phyloP scores from a whole-genome alignment of 345 rosid species.

The Moricandia arvensis region DNA sequence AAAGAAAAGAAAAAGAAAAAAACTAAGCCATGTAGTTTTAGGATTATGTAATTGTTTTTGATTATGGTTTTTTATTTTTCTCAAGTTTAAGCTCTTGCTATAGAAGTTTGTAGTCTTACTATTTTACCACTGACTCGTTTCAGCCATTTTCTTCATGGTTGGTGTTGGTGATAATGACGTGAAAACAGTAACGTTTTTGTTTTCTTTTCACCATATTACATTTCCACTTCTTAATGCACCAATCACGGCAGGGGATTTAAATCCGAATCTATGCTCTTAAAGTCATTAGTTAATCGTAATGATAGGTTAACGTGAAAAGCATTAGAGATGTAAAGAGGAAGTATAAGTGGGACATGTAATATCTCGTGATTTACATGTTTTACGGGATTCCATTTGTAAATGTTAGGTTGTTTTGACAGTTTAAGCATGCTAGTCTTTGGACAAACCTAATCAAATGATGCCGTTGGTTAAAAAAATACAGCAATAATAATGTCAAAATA shows the following conservation, averaged over 20 bases:
- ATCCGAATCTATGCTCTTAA: not conserved
- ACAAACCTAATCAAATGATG: constrained; percentile 5
- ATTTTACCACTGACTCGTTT: not conserved
- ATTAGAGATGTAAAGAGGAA: constrained; percentile 2
- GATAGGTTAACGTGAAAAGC: constrained; percentile 32
- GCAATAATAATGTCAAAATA: not conserved
- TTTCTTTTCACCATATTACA: not conserved
- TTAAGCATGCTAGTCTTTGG: constrained; percentile 13
- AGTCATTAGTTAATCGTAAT: constrained; percentile 31
- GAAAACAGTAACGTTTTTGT: not conserved
- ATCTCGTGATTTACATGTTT: constrained; percentile 33
- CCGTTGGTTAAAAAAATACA: not conserved
- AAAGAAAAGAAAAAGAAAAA: too few relatives aligned
- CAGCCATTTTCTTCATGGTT: not conserved
- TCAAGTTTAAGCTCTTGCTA: not conserved
- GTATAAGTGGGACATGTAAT: constrained; percentile 25
- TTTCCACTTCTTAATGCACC: constrained; percentile 24
- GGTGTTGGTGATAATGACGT: constrained; percentile 17
- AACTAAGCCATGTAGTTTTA: not conserved
- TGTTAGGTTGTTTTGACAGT: constrained; percentile 18
- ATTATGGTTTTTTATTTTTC: not conserved
- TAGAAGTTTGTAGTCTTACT: not conserved
- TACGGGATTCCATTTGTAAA: constrained; percentile 27
- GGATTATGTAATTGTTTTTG: not conserved
- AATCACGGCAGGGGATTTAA: constrained; percentile 26